Percentiles rank a stretch among this genome's conserved stretches.
phyloP scores from a whole-genome alignment of 2,329 filamentous ascomycete genomes.

The Stylonectria norvegica region DNA sequence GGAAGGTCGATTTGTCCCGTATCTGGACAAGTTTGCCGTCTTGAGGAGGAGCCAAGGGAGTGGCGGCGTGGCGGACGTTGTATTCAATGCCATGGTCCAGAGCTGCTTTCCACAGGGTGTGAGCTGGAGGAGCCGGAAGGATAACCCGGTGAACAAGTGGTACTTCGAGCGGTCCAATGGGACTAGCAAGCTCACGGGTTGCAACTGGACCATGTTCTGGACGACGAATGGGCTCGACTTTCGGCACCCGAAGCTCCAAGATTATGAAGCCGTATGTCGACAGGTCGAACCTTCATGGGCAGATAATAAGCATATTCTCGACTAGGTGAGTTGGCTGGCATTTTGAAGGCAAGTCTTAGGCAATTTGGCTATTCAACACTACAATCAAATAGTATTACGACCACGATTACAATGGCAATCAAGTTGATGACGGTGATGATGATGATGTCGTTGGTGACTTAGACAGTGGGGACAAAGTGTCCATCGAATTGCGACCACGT shows the following conservation, averaged over 20 bases:
- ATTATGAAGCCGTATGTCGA: conserved; percentile 75
- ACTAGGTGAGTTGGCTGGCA: no score
- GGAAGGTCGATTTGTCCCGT: conserved; percentile 72
- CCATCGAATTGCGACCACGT: no score
- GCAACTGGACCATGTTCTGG: conserved; percentile 98
- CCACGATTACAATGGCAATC: no score
- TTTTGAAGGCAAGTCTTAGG: no score
- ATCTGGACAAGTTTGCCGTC: conserved; percentile 96
- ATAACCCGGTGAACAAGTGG: conserved; percentile 98
- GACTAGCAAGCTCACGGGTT: conserved; percentile 75
- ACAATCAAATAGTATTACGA: no score
- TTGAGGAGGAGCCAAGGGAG: conserved; percentile 83
- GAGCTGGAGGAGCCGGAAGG: conserved; percentile 84
- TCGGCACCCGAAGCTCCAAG: conserved; percentile 53
- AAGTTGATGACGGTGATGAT: no score
- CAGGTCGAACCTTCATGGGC: conserved; percentile 61
- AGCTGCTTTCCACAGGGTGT: conserved; percentile 85
- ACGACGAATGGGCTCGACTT: conserved; percentile 67
- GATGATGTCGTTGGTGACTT: no score
- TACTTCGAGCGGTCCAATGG: conserved; percentile 91
- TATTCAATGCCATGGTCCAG: conserved; percentile 93
- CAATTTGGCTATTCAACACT: no score
- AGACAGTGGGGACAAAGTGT: no score
- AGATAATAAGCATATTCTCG: conserved; percentile 54
- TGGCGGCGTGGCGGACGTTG: conserved; percentile 88